Evolutionary conservation across 768 basidiomycete species (phyloP), one percentile per base, ranked within the genome.

Genomic region (Pholiota molesta): DNA sequence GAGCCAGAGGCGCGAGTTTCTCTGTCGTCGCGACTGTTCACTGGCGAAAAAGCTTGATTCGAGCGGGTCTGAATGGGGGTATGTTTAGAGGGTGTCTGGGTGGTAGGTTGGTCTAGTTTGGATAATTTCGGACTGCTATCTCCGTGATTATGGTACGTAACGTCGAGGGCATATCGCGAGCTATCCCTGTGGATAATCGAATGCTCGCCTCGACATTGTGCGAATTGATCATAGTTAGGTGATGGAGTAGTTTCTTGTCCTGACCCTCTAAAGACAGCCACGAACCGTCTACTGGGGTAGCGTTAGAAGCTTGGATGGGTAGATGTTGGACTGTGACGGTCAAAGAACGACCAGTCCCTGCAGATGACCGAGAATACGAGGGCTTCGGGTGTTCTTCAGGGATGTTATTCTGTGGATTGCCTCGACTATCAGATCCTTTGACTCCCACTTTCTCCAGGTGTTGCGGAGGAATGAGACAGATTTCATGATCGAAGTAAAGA

Each of bases 401-500:
- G 42, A 57, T 49, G 42, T 17, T 42, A 51, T 52, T 57, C 42
- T 56, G 52, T 28, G 62, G 29, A 52, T 60, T 55, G 29, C 66
- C 62, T 56, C 65, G 65, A 53, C 53, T 65, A 23, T 69, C 62
- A 23, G 64, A 55, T 1, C 62, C 28, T 57, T 76, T 74, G 65
- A 65, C 39, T 73, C 74, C 68, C 72, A 76, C 66, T 72, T 80
- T 65, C 68, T 74, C 78, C 78, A 80, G 13, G 74, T 68, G 54
- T 73, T 76, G 53, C 77, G 77, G 56, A 81, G 68, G 65, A 81
- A 77, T 5, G 75, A 70, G 16, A 78, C 63, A 14, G 75, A 67
- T 66, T 81, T 80, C 80, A 81, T 81, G 61, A 51, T 56, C 40
- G 56, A 49, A 54, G 49, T 35, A 52, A 31, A 61, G 26, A 29